Evolutionary conservation across 2,329 filamentous ascomycete genomes (phyloP), one percentile per base, ranked within the genome.

Genomic region (Pseudopyrenochaeta lycopersici): DNA sequence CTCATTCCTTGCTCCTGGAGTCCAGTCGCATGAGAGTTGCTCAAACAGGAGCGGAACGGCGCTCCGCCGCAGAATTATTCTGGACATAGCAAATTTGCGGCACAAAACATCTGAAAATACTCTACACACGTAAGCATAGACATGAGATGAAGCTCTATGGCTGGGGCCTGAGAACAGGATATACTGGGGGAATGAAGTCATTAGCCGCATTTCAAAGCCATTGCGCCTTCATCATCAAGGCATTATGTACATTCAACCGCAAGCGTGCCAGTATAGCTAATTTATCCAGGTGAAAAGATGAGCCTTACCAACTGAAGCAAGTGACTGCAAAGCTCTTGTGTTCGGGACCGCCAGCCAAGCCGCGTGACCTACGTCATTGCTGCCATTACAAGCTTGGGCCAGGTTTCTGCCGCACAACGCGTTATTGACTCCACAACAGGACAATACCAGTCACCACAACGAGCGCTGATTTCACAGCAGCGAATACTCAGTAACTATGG

Each of bases 1-100:
- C 77, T 99, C 72, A 88, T 98, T 56, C 92, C 95, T 11, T 93
- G 97, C 89, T 90, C 92, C 7, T 99, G 95, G 95, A 97, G 92
- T 58, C 93, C 95, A 3, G 92, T 97, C 56, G 89, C 89, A 59
- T 97, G 83, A 76, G 56, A 18, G 23, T 29, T 4, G n/a, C 14
- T 20, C 20, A 9, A 38, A 17, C 17, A 14, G 18, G 36, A 27
- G 21, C 17, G 14, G n/a, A 15, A 10, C 12, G 7, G 17, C 18
- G n/a, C 20, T 12, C 20, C 18, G 20, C n/a, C 15, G 12, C 17
- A 12, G 2, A 7, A 21, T 18, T 2, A 5, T 20, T 9, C 36
- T 23, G 36, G 36, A 39, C 17, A 11, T 20, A 39, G 18, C 14
- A 21, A 6, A 4, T 20, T 38, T 27, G 17, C 14, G n/a, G 38